A percentile compares a stretch with the other conserved stretches of the same genome.
Evolutionary conservation across 108 stramenopile species (phyloP).

Genomic region (Cyclotella kingstonii): DNA sequence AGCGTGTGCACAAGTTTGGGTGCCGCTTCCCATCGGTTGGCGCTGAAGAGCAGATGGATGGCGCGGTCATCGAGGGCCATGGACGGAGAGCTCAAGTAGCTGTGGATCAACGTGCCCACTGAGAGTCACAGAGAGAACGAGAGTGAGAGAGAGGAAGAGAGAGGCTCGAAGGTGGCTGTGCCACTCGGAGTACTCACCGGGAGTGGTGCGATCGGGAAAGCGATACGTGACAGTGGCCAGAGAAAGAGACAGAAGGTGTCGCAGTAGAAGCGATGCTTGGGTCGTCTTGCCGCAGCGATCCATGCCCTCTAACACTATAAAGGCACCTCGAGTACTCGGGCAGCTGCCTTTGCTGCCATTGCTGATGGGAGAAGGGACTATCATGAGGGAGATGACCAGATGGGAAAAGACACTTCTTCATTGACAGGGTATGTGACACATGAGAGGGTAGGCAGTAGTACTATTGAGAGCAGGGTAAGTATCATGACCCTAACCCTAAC

Average conservation of each 20-base stretch:
- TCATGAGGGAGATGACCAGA: not conserved
- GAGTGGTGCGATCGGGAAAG: constrained; percentile 82
- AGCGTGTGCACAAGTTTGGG: constrained; percentile 56
- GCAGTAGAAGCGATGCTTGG: constrained; percentile 65
- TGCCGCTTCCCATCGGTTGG: constrained; percentile 98
- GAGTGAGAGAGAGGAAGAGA: not conserved
- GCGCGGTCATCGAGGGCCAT: constrained; percentile 91
- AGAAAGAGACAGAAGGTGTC: constrained; percentile 59
- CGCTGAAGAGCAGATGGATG: constrained; percentile 96
- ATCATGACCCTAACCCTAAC: no score
- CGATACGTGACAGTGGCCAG: constrained; percentile 67
- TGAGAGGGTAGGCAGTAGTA: no score
- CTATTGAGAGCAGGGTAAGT: no score
- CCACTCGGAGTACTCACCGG: constrained; percentile 15
- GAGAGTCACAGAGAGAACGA: not conserved
- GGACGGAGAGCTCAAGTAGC: constrained; percentile 71
- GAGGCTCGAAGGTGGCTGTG: not conserved
- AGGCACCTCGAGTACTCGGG: constrained; percentile 74
- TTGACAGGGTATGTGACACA: no score
- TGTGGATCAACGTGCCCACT: constrained; percentile 92
- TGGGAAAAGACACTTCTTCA: no score
- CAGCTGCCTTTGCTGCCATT: not conserved
- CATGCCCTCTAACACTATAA: constrained; percentile 98
- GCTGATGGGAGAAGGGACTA: not conserved
- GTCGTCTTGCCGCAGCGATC: constrained; percentile 99